These are phyloP conservation scores for Heliocybe sulcata DNA, from an alignment of 1,284 basidiomycete species.

Conservation along the genomic window DNA sequence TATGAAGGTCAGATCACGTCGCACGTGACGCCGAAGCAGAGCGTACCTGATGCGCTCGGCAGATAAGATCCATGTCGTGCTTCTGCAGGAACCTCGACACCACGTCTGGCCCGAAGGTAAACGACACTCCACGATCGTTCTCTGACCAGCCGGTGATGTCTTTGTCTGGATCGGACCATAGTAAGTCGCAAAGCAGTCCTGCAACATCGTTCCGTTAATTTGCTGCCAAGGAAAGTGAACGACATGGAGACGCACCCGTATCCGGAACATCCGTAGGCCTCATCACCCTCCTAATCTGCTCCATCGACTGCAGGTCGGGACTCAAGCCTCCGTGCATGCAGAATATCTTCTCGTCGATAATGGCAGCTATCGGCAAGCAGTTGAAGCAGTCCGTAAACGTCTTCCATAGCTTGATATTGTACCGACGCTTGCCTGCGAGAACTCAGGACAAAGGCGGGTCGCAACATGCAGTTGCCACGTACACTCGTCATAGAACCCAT, in stretches of 20 bases:
- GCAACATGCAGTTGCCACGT: constrained; percentile 23
- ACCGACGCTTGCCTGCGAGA: constrained; percentile 82
- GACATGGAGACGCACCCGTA: constrained; percentile 61
- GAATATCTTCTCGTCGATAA: constrained; percentile 97
- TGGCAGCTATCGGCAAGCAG: constrained; percentile 91
- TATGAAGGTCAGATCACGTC: neutral
- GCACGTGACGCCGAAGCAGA: neutral
- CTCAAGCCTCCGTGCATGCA: constrained; percentile 92
- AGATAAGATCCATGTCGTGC: constrained; percentile 99
- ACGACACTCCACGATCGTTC: constrained; percentile 97
- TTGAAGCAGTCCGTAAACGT: constrained; percentile 98
- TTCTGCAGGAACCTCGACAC: constrained; percentile 98
- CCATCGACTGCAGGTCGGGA: constrained; percentile 98
- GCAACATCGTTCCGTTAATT: constrained; percentile 4
- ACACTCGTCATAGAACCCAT: constrained; percentile 98
- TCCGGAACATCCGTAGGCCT: constrained; percentile 98
- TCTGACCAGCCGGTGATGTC: constrained; percentile 99
- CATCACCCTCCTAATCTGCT: constrained; percentile 99
- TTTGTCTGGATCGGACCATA: constrained; percentile 99
- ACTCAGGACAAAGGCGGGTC: constrained; percentile 5
- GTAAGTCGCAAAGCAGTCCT: constrained; percentile 91
- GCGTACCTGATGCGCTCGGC: constrained; percentile 91
- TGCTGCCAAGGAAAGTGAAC: constrained; percentile 3
- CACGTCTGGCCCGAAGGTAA: constrained; percentile 98
- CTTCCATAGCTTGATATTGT: constrained; percentile 98